Conservation (phyloP, 179 eudicot species). For the Camellia oleifera region DNA sequence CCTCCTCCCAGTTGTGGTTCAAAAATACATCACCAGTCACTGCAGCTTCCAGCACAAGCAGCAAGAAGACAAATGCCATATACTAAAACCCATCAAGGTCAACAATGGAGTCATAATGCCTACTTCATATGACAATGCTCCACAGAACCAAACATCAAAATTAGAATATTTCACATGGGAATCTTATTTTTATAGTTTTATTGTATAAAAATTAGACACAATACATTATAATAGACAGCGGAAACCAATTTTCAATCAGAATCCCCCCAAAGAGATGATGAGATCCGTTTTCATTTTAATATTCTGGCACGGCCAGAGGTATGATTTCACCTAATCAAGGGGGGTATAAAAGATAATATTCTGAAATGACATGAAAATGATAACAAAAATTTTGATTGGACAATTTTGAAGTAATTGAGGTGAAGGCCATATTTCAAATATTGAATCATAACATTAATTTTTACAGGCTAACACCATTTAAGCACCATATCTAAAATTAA, state of each 20-base stretch:
- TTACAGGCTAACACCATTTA: background rate
- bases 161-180: background rate
- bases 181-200: background rate
- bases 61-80: conserved; percentile 58
- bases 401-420: background rate
- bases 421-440: background rate
- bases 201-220: background rate
- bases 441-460: background rate
- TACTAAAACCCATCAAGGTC: conserved; percentile 45
- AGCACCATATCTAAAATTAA: background rate
- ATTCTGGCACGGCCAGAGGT: background rate
- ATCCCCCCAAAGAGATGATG: background rate
- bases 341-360: background rate
- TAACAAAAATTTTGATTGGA: background rate
- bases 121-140: background rate
- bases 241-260: background rate
- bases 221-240: background rate
- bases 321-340: background rate
- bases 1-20: conserved; percentile 78
- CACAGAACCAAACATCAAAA: background rate
- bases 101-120: conserved; percentile 12
- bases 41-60: conserved; percentile 74
- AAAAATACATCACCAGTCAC: conserved; percentile 66
- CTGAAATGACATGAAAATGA: background rate
- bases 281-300: background rate